phyloP scores from a whole-genome alignment of 2,329 filamentous ascomycete genomes.

The Hypoxylon sp. region DNA sequence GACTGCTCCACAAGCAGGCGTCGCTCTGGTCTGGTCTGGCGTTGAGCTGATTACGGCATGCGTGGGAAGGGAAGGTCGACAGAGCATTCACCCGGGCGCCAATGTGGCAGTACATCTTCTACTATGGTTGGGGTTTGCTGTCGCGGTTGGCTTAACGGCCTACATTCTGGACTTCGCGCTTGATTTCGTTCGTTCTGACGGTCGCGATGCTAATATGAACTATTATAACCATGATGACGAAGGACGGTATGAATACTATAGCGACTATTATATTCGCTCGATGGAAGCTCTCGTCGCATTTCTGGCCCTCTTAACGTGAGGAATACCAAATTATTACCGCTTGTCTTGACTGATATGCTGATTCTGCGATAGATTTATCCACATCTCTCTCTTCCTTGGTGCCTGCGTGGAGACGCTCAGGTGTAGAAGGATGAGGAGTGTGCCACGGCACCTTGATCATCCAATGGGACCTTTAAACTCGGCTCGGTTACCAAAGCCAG shows the following conservation, averaged over 20 bases:
- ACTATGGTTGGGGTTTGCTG: constrained; percentile 45
- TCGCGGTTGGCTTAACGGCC: constrained; percentile 36
- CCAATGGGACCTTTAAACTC: background rate
- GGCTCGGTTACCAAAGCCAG: background rate
- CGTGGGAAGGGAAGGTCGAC: constrained; percentile 19
- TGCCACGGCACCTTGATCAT: background rate
- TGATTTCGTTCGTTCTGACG: constrained; percentile 20
- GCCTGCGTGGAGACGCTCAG: constrained; percentile 44
- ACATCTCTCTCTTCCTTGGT: constrained; percentile 48
- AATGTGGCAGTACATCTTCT: constrained; percentile 48
- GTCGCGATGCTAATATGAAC: constrained; percentile 28
- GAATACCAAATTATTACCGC: background rate
- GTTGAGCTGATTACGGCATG: constrained; percentile 46
- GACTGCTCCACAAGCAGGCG: constrained; percentile 47
- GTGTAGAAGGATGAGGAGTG: constrained; percentile 19
- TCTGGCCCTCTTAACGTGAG: constrained; percentile 42
- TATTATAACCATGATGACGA: constrained; percentile 38
- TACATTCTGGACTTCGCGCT: constrained; percentile 36
- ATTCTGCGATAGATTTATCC: constrained; percentile 43
- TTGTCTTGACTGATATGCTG: constrained; percentile 9
- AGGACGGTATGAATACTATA: constrained; percentile 22
- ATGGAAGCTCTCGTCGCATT: constrained; percentile 45
- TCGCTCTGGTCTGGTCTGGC: constrained; percentile 45
- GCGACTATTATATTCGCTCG: constrained; percentile 32
- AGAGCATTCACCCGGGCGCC: constrained; percentile 53